Base-by-base conservation (phyloP, 805 yeast genomes). In the Yamadazyma endophytica region DNA sequence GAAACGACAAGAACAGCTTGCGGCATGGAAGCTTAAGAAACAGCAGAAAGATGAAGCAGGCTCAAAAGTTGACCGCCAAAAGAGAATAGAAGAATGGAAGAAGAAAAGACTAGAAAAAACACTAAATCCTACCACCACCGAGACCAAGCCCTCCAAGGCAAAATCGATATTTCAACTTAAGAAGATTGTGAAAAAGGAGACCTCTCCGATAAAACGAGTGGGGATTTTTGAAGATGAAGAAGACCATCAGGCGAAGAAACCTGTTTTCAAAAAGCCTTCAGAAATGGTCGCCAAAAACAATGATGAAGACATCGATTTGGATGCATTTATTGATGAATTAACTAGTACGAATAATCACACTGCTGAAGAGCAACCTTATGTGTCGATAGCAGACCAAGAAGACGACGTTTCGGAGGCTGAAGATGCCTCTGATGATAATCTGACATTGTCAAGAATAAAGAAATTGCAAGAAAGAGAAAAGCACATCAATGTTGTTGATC, bases 11-110 rank as follows among this genome's bases (percentile, higher is more conserved):
- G 77, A 73, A 38, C 70, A 68, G 42, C 47, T 79, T 29, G 75
- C 74, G 5, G 70, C 69, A 26, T 81, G 86, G 86, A 77, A 74
- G 44, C 61, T 58, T 43, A 74, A 74, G 53, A 75, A 75, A 47
- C 64, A 64, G 23, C 58, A 59, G 31, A 49, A 49, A 22, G 21
- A 36, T 2, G 17, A 29, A 18, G 46, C 46, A 26, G 42, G 43
- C 19, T 34, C 44, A 24, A 37, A 28, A 19, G 29, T 35, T 17
- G 26, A 20, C 16, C 21, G 35, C 9, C 29, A 23, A 9, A 50
- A 54, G 38, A 61, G 69, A 35, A 47, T 74, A 0, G 73, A 69
- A 34, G 75, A 72, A 16, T 76, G 81, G 80, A 74, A 72, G 49
- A 58, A 51, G 54, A 65, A 61, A 33, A 29, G 45, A 31, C 24